These are phyloP conservation scores for Fusarium neocosmosporiellum DNA, from an alignment of 2,329 filamentous ascomycete genomes.

Conservation along the genomic window DNA sequence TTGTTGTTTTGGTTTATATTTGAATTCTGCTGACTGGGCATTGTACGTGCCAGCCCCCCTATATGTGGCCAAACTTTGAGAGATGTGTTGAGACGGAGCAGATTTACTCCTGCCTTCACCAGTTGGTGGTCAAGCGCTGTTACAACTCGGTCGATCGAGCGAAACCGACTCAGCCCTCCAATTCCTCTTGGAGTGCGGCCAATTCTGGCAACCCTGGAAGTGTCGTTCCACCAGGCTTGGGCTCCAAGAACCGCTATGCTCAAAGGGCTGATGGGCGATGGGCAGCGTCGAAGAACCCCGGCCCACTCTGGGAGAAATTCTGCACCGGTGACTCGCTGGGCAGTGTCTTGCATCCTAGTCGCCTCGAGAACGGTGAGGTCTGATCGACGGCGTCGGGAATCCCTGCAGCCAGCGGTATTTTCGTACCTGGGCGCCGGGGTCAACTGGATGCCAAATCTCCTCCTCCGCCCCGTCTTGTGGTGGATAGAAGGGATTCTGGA, in stretches of 20 bases:
- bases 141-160: conserved; percentile 5
- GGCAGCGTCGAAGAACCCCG: conserved; percentile 22
- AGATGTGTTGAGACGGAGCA: neutral
- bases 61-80: neutral
- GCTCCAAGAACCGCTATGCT: conserved; percentile 33
- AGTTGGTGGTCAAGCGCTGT: neutral
- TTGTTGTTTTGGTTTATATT: neutral
- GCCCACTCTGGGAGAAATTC: conserved; percentile 28
- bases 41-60: neutral
- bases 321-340: conserved; percentile 23
- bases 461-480: conserved; percentile 10
- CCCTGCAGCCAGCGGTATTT: conserved; percentile 35
- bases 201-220: conserved; percentile 15
- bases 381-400: conserved; percentile 37
- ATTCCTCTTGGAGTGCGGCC: conserved; percentile 15
- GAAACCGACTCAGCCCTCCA: conserved; percentile 15
- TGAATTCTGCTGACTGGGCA: neutral
- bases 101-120: neutral
- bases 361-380: conserved; percentile 40
- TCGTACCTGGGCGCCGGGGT: conserved; percentile 29
- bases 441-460: conserved; percentile 21
- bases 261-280: conserved; percentile 28
- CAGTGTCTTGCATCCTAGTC: conserved; percentile 35
- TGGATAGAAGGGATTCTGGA: conserved; percentile 39
- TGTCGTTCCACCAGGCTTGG: conserved; percentile 28